A percentile compares a stretch with the other conserved stretches of the same genome.
These are phyloP conservation scores for Boletus smithii DNA, from an alignment of 1,284 basidiomycete genomes.

Conservation along the genomic window DNA sequence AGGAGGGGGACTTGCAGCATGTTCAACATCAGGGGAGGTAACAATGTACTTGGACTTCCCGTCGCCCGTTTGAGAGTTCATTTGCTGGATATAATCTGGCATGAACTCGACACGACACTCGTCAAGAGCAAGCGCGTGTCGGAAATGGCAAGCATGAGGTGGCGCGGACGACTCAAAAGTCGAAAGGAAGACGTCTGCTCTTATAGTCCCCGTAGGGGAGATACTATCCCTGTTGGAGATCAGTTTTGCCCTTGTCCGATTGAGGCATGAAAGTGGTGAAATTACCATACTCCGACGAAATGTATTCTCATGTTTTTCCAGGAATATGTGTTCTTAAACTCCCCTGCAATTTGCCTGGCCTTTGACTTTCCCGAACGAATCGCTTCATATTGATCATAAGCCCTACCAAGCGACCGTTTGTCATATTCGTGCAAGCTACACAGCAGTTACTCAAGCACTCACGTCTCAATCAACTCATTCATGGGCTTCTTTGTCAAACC, in stretches of 20 bases:
- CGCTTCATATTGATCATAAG: conserved; percentile 37
- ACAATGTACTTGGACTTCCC: no score
- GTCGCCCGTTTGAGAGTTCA: conserved; percentile 15
- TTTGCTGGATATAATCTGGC: conserved; percentile 35
- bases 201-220: conserved; percentile 35
- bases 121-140: conserved; percentile 41
- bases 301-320: conserved; percentile 32
- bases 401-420: conserved; percentile 23
- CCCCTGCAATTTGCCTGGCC: conserved; percentile 15
- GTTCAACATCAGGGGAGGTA: no score
- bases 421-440: neutral
- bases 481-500: no score
- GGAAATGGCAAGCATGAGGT: conserved; percentile 35
- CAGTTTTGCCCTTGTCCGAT: neutral
- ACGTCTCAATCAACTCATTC: conserved; percentile 14
- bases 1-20: no score
- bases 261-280: neutral
- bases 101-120: conserved; percentile 40
- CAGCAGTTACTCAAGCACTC: conserved; percentile 4
- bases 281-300: conserved; percentile 41
- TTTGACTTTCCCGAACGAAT: conserved; percentile 13
- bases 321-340: conserved; percentile 40
- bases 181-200: conserved; percentile 23
- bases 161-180: conserved; percentile 14
- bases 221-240: conserved; percentile 39